phyloP scores from a whole-genome alignment of 2,329 filamentous ascomycete species.

The Neofusicoccum laricinum region DNA sequence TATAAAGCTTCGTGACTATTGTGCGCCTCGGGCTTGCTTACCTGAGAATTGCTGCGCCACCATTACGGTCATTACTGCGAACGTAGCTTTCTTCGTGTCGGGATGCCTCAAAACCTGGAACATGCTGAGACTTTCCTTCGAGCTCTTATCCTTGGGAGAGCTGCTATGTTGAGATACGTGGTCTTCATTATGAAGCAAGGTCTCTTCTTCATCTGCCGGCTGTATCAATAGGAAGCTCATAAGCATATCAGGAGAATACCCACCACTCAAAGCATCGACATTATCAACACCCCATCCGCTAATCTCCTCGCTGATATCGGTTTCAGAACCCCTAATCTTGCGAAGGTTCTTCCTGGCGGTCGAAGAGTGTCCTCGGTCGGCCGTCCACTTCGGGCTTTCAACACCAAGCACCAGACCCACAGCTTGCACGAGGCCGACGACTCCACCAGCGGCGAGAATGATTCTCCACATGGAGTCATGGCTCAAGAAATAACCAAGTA shows the following conservation, averaged over 20 bases:
- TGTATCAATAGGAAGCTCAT: conserved; percentile 20
- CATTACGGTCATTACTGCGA: conserved; percentile 92
- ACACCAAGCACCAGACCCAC: conserved; percentile 67
- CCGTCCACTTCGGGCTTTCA: conserved; percentile 87
- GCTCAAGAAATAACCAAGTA: conserved; percentile 84
- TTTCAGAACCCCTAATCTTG: conserved; percentile 68
- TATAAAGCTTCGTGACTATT: background rate
- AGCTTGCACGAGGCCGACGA: conserved; percentile 65
- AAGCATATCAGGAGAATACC: background rate
- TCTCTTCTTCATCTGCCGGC: conserved; percentile 62
- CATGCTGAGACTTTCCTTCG: conserved; percentile 40
- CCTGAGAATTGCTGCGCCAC: conserved; percentile 77
- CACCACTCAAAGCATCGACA: conserved; percentile 29
- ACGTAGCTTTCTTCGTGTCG: conserved; percentile 73
- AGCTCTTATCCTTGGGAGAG: conserved; percentile 24
- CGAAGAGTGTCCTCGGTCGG: conserved; percentile 59
- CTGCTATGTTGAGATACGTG: conserved; percentile 17
- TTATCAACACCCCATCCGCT: conserved; percentile 44
- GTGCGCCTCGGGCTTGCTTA: conserved; percentile 43
- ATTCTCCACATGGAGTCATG: conserved; percentile 76
- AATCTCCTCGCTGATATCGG: conserved; percentile 72
- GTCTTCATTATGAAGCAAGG: conserved; percentile 54
- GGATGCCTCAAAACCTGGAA: conserved; percentile 63
- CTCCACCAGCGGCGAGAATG: conserved; percentile 71
- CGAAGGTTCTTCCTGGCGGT: conserved; percentile 67